A percentile compares a stretch with the other conserved stretches of the same genome.
Conservation (phyloP, 2,329 filamentous ascomycete genomes). For the Microcyclosporella mali region DNA sequence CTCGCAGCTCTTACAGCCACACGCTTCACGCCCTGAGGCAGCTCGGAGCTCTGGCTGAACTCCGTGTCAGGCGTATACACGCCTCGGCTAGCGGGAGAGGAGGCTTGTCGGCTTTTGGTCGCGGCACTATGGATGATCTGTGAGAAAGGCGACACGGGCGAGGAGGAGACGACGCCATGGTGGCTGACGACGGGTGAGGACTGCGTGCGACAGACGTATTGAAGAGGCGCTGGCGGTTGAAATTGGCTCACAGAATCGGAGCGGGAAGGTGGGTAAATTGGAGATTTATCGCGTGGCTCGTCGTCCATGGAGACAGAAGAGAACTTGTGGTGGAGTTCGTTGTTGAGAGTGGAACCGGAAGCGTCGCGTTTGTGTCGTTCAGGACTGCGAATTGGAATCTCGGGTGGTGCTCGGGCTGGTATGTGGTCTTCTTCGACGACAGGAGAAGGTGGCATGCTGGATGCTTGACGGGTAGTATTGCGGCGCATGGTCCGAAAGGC, state of each 20-base stretch:
- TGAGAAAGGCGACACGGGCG: constrained; percentile 4
- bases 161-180: neutral
- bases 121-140: constrained; percentile 6
- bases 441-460: constrained; percentile 16
- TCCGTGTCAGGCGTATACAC: neutral
- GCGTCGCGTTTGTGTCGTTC: constrained; percentile 12
- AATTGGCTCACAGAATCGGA: neutral
- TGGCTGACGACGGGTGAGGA: neutral
- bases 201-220: neutral
- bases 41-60: neutral
- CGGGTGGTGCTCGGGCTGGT: constrained; percentile 3
- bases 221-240: neutral
- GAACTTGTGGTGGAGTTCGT: constrained; percentile 10
- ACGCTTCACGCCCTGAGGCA: neutral
- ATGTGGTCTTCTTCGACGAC: constrained; percentile 13
- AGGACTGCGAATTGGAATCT: constrained; percentile 16
- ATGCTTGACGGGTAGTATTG: constrained; percentile 5
- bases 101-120: neutral
- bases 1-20: neutral
- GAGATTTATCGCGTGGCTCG: constrained; percentile 12
- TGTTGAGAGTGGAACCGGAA: constrained; percentile 4
- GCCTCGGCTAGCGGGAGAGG: neutral
- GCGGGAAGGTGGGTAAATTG: constrained; percentile 5
- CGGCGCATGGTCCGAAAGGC: constrained; percentile 16
- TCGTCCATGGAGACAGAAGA: constrained; percentile 13